Conservation (phyloP, 192 early-diverging fungal species). For the Coemansia sp. region DNA sequence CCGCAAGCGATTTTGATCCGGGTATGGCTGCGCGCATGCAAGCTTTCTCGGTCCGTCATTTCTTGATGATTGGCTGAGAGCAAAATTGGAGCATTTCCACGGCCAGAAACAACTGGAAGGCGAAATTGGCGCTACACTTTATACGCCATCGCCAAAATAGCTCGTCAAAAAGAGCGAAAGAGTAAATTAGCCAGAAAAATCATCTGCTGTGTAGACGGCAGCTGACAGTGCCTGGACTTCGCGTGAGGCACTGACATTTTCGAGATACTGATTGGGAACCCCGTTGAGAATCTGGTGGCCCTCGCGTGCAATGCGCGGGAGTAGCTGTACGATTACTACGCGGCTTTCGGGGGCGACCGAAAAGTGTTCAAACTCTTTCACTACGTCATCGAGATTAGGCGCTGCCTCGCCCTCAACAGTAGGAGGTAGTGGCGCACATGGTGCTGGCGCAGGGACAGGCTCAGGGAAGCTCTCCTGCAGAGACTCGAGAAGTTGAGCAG, state of each 20-base stretch:
- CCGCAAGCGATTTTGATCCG: no score
- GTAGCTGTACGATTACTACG: slow-evolving; percentile 59
- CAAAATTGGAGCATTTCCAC: no score
- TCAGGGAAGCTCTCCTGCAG: slow-evolving; percentile 54
- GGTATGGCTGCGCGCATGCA: no score
- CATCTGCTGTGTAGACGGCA: slow-evolving; percentile 70
- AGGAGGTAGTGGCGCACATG: slow-evolving; percentile 31
- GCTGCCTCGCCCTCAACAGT: slow-evolving; percentile 41
- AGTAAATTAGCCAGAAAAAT: slow-evolving; percentile 16
- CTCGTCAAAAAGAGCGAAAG: slow-evolving; percentile 7
- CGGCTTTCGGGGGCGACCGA: slow-evolving; percentile 47
- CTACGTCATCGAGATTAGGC: slow-evolving; percentile 50
- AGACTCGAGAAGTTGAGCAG: slow-evolving; percentile 43
- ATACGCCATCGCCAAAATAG: not conserved
- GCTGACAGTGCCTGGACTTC: slow-evolving; percentile 77
- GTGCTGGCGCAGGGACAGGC: slow-evolving; percentile 25
- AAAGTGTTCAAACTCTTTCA: slow-evolving; percentile 60
- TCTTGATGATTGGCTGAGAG: no score
- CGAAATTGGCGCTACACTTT: not conserved
- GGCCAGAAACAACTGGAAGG: not conserved
- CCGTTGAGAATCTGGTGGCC: slow-evolving; percentile 71
- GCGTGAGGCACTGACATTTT: slow-evolving; percentile 65
- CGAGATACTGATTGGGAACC: slow-evolving; percentile 70
- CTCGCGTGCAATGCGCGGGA: slow-evolving; percentile 66
- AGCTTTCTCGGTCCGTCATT: no score